Percentiles rank a stretch among this genome's conserved stretches.
These are phyloP conservation scores for Nymphaea thermarum DNA, from an alignment of 164 flowering plant genomes.

Conservation along the genomic window DNA sequence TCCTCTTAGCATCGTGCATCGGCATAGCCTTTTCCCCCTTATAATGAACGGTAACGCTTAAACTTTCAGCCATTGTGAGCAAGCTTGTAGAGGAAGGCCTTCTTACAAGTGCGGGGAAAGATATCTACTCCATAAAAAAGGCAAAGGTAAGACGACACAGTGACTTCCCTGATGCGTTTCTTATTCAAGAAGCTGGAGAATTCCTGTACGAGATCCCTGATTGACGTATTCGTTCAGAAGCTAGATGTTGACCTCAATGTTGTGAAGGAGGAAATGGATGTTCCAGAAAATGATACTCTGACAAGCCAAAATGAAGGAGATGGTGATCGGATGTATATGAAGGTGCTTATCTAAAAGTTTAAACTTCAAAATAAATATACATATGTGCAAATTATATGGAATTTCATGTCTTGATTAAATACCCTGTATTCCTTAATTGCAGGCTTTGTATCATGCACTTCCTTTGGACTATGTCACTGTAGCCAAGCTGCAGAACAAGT, in stretches of 20 bases:
- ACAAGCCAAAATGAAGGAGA: slow-evolving; percentile 16
- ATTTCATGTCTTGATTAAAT: too few relatives aligned
- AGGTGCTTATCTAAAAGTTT: slow-evolving; percentile 25
- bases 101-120: slow-evolving; percentile 45
- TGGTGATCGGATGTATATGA: slow-evolving; percentile 66
- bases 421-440: slow-evolving; percentile 7
- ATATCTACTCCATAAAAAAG: slow-evolving; percentile 37
- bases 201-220: too few relatives aligned
- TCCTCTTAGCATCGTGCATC: too few relatives aligned
- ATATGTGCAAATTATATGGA: too few relatives aligned
- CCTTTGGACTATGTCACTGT: slow-evolving; percentile 67
- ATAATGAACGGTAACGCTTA: background rate
- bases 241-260: slow-evolving; percentile 27
- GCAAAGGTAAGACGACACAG: slow-evolving; percentile 28
- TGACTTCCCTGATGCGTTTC: too few relatives aligned
- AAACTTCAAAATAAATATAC: too few relatives aligned
- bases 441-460: slow-evolving; percentile 84
- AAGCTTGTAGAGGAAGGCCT: slow-evolving; percentile 55
- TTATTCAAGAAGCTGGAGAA: too few relatives aligned
- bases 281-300: slow-evolving; percentile 8
- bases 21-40: background rate
- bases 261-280: slow-evolving; percentile 68
- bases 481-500: slow-evolving; percentile 61
- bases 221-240: slow-evolving; percentile 17
- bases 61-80: slow-evolving; percentile 55